Evolutionary conservation across 306 rosid species (phyloP).

Genomic region (Senna siamea): DNA sequence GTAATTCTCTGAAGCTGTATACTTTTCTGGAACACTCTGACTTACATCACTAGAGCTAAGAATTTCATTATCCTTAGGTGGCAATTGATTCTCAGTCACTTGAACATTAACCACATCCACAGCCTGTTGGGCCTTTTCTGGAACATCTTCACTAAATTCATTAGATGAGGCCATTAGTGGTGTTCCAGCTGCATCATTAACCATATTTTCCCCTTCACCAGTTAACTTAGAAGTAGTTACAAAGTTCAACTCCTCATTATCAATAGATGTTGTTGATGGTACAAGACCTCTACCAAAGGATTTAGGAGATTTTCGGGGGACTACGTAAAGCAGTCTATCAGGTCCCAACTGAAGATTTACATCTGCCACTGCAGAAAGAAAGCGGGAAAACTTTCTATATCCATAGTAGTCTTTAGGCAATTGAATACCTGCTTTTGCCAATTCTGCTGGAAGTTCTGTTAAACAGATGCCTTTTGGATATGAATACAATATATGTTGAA

Average conservation of each 20-base stretch:
- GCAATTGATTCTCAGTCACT: slow-evolving; percentile 38
- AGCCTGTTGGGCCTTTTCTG: slow-evolving; percentile 40
- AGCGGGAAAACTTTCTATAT: slow-evolving; percentile 49
- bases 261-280: slow-evolving; percentile 24
- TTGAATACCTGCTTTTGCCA: slow-evolving; percentile 39
- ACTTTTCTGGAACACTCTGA: slow-evolving; percentile 42
- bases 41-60: slow-evolving; percentile 40
- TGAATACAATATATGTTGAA: slow-evolving; percentile 48
- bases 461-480: slow-evolving; percentile 66
- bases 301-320: slow-evolving; percentile 36
- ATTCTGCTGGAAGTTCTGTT: slow-evolving; percentile 50
- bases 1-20: slow-evolving; percentile 31
- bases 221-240: slow-evolving; percentile 39
- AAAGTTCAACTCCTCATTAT: slow-evolving; percentile 32
- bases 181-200: slow-evolving; percentile 30
- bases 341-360: slow-evolving; percentile 40
- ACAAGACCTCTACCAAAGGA: slow-evolving; percentile 35
- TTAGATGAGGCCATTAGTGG: slow-evolving; percentile 27
- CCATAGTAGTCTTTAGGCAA: slow-evolving; percentile 58
- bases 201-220: slow-evolving; percentile 35
- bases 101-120: slow-evolving; percentile 37
- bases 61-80: slow-evolving; percentile 28
- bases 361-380: slow-evolving; percentile 51
- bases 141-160: slow-evolving; percentile 33
- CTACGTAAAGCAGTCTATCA: slow-evolving; percentile 42